These are phyloP conservation scores for Xanthoceras sorbifolium DNA, from an alignment of 345 rosid genomes.

Conservation along the genomic window DNA sequence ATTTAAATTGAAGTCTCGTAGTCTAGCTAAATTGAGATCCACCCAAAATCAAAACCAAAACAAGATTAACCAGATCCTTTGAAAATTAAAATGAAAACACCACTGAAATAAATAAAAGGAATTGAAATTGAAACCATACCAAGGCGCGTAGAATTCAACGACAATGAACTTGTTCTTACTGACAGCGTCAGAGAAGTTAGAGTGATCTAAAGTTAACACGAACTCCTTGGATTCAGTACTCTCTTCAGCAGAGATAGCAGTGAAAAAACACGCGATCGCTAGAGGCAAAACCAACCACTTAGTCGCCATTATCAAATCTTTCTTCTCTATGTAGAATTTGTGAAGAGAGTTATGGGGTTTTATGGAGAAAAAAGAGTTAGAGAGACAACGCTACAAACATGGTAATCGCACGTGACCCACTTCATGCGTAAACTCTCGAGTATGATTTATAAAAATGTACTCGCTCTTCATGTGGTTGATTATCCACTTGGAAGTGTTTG, in stretches of 20 bases:
- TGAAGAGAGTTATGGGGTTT: background rate
- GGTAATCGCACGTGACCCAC: constrained; percentile 18
- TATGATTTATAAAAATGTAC: background rate
- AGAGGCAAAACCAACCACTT: constrained; percentile 35
- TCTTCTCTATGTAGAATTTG: background rate
- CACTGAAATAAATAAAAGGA: background rate
- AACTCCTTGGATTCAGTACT: constrained; percentile 57
- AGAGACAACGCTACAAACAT: constrained; percentile 16
- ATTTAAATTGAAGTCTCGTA: no score
- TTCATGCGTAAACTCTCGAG: background rate
- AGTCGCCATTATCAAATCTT: constrained; percentile 37
- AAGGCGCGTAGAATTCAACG: constrained; percentile 97
- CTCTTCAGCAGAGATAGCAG: constrained; percentile 48
- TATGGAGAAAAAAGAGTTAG: constrained; percentile 1
- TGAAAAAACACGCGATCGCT: constrained; percentile 23
- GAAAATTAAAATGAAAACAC: background rate
- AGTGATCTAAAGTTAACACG: constrained; percentile 79
- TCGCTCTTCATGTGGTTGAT: constrained; percentile 29
- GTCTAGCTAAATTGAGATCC: constrained; percentile 12
- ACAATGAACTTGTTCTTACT: constrained; percentile 81
- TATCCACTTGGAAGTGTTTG: constrained; percentile 25
- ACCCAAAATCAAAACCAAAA: constrained; percentile 1
- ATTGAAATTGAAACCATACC: constrained; percentile 40
- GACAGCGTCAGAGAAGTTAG: constrained; percentile 83
- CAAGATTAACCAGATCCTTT: background rate